Conservation (phyloP, 257 asterid genomes). For the Vinca minor region DNA sequence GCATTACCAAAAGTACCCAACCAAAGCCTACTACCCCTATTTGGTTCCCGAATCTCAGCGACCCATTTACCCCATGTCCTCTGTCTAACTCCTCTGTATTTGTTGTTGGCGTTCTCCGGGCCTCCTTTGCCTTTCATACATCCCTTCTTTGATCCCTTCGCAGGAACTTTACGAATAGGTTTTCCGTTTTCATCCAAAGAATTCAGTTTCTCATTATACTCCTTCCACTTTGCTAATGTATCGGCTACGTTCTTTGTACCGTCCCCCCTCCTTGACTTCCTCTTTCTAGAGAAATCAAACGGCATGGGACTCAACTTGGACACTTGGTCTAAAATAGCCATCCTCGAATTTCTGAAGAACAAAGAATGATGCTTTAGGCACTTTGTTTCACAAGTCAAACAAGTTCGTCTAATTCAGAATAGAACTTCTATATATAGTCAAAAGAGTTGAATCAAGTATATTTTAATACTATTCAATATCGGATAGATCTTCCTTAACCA, state of each 20-base stretch:
- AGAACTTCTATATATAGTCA: no score
- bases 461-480: no score
- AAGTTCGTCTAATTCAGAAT: no score
- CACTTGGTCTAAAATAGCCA: constrained; percentile 1
- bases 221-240: constrained; percentile 11
- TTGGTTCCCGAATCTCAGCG: constrained; percentile 14
- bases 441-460: no score
- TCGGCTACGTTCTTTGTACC: constrained; percentile 10
- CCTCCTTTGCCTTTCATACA: constrained; percentile 18
- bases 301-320: background rate
- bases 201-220: constrained; percentile 6
- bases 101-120: constrained; percentile 10
- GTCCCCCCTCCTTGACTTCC: constrained; percentile 10
- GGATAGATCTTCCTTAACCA: no score
- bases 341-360: background rate
- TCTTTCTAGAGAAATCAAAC: constrained; percentile 5
- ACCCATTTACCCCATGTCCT: constrained; percentile 19
- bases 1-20: constrained; percentile 11
- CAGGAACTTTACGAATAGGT: constrained; percentile 10
- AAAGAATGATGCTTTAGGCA: background rate
- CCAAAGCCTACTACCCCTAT: constrained; percentile 15
- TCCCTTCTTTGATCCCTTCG: constrained; percentile 13
- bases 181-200: background rate
- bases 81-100: constrained; percentile 14
- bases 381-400: no score